Evolutionary conservation across 148 eudicot genomes (phyloP).

Genomic region (Spergularia bocconei): DNA sequence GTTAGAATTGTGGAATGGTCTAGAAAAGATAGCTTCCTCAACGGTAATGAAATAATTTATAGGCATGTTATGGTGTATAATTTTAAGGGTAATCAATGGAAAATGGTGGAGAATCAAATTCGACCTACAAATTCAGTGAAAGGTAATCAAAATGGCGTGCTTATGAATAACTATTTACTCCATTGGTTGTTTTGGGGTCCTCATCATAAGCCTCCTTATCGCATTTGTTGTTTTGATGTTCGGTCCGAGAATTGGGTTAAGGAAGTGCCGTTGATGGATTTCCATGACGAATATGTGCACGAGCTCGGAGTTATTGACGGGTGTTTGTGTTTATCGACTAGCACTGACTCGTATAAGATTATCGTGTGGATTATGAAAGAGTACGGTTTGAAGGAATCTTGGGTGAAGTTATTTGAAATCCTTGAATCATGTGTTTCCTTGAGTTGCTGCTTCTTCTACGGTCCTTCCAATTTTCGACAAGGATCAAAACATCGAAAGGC

Average conservation of each 20-base stretch:
- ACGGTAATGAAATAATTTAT: not conserved
- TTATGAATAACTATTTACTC: not conserved
- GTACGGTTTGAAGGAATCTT: not conserved
- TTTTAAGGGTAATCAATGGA: not conserved
- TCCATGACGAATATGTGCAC: not conserved
- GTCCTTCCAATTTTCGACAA: not conserved
- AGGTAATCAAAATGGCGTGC: not conserved
- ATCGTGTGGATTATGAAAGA: not conserved
- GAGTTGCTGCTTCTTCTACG: too few relatives aligned
- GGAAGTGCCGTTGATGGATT: slow-evolving; percentile 1
- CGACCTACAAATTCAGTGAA: not conserved
- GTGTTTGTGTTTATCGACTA: not conserved
- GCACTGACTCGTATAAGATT: not conserved
- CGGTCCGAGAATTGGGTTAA: not conserved
- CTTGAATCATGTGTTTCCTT: not conserved
- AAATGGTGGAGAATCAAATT: not conserved
- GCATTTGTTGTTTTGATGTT: not conserved
- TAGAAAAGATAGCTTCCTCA: not conserved
- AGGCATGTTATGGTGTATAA: not conserved
- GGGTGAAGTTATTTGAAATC: not conserved
- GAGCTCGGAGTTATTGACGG: not conserved
- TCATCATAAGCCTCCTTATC: too few relatives aligned
- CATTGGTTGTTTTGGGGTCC: not conserved
- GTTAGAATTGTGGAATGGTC: not conserved
- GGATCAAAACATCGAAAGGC: not conserved